A percentile compares a stretch with the other conserved stretches of the same genome.
phyloP scores from a whole-genome alignment of 805 yeast genomes.

The Candida qinlingensis region DNA sequence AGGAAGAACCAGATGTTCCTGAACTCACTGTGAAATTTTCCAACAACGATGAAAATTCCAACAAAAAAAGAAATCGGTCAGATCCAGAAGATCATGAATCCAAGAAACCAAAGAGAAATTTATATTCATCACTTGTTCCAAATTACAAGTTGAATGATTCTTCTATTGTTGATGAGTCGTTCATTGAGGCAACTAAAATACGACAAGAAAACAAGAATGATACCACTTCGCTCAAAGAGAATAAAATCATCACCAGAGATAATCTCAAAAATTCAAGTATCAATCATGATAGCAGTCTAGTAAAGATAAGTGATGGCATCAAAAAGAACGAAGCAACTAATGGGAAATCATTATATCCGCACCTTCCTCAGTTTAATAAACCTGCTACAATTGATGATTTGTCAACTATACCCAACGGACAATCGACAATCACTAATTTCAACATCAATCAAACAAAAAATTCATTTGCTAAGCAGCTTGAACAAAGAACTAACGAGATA shows the following conservation, averaged over 20 bases:
- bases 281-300: too few relatives aligned
- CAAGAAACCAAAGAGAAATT: constrained; percentile 1
- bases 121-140: constrained; percentile 7
- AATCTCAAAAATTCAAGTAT: too few relatives aligned
- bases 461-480: too few relatives aligned
- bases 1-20: constrained; percentile 21
- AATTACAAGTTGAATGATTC: not conserved
- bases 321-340: not conserved
- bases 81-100: not conserved
- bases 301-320: too few relatives aligned
- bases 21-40: constrained; percentile 17
- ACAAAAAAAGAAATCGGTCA: not conserved
- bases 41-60: not conserved
- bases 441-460: not conserved
- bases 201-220: not conserved
- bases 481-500: not conserved
- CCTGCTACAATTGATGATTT: not conserved
- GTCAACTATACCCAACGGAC: constrained; percentile 3
- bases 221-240: not conserved
- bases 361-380: not conserved
- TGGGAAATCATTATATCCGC: constrained; percentile 1
- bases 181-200: not conserved
- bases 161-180: not conserved
- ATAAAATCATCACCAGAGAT: too few relatives aligned
- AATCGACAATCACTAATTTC: constrained; percentile 1